Percentiles rank a stretch among this genome's conserved stretches.
Conservation (phyloP, 495 filamentous ascomycete species). For the Aspergillus saccharolyticus region DNA sequence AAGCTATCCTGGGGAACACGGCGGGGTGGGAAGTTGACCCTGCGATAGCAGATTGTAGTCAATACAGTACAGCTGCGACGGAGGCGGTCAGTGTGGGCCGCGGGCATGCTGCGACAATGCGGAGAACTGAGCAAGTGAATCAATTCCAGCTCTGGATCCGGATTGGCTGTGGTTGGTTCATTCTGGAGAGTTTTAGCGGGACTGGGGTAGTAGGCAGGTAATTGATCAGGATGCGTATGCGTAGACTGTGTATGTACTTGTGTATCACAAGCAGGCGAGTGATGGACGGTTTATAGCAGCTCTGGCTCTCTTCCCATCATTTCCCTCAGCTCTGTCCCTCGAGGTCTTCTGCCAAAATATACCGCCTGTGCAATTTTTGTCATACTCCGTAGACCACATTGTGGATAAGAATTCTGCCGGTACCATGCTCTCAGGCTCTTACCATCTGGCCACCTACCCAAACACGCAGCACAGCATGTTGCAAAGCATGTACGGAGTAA, state of each 20-base stretch:
- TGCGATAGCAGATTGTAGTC: neutral
- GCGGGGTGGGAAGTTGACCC: neutral
- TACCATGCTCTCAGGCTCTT: no score
- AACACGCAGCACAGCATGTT: no score
- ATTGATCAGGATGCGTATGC: no score
- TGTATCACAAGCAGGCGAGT: no score
- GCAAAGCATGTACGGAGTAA: neutral
- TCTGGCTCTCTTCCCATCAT: neutral
- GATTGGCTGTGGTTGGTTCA: neutral
- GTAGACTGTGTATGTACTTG: no score
- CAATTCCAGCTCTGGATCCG: neutral
- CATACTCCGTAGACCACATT: neutral
- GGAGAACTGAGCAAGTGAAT: neutral
- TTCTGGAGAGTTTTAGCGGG: no score
- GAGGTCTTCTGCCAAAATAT: neutral
- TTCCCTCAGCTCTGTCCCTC: no score
- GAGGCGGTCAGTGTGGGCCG: neutral
- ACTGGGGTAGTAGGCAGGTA: neutral
- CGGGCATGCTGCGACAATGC: neutral
- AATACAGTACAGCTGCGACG: neutral
- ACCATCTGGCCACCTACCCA: no score
- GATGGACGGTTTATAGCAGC: slow-evolving; percentile 1
- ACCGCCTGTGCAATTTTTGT: slow-evolving; percentile 13
- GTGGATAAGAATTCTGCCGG: slow-evolving; percentile 16
- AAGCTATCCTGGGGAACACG: neutral